Base-by-base conservation (phyloP, 1,139 yeast species). In the Sugiyamaella pinicola region DNA sequence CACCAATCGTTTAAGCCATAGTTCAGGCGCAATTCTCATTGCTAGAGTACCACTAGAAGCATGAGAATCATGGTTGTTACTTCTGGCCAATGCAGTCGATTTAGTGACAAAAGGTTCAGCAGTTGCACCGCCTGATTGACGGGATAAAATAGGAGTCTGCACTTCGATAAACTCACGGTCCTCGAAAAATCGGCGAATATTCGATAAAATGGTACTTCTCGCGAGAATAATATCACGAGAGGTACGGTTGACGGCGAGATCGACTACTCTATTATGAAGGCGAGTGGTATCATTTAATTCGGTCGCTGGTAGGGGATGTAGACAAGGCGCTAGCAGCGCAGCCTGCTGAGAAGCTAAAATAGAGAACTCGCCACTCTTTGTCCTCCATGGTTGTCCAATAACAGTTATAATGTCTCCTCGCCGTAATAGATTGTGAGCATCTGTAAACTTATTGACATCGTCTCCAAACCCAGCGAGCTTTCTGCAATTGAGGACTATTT, bases 11-110 rank as follows among this genome's bases (percentile, higher is more conserved):
- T 93, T 93, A 54, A 93, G 76, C 96, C 96, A 93, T 40, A 93
- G 71, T 66, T 93, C 99, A 0, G 99, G 98, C 0, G 99, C 97
- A 2, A 93, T 93, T 44, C 99, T 73, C 52, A 93, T 70, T 56
- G 81, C 84, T 8, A 90, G 69, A 15, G 39, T 42, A 18, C 33
- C 28, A 18, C 24, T 35, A 17, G 46, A 22, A 18, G 17, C 9
- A 15, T 37, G 41, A 29, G 43, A 40, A 21, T 52, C 54, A 21
- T 56, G 26, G 17, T 33, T 35, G 9, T 18, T 18, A 13, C 22
- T 40, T 17, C 68, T 67, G 28, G 75, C 74, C 35, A 83, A 62
- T 26, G 80, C 81, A n/a, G 70, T 72, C 28, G 84, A 76, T 0
- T 62, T 51, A 0, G 97, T 88, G 0, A 65, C 64, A 61, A 93